These are phyloP conservation scores for Pseudognaphalium luteoalbum DNA, from an alignment of 129 eudicot species.

Conservation along the genomic window DNA sequence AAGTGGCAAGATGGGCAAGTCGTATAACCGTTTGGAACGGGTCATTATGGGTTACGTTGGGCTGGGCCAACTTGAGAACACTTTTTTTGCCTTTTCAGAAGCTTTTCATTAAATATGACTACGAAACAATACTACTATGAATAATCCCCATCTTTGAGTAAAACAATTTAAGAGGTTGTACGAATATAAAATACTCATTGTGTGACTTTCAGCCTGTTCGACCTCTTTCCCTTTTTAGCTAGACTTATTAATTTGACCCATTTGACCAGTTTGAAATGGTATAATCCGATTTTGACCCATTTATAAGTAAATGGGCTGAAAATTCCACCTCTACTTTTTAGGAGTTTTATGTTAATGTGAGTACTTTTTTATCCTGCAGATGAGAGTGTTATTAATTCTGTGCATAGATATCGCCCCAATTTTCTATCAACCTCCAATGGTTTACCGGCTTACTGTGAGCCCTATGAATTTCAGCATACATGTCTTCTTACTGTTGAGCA, in stretches of 20 bases:
- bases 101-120: background rate
- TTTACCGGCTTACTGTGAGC: conserved; percentile 59
- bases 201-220: background rate
- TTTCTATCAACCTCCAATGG: conserved; percentile 52
- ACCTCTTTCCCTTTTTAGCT: background rate
- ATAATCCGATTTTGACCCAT: background rate
- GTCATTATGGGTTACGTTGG: background rate
- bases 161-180: background rate
- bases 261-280: background rate
- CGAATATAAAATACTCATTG: background rate
- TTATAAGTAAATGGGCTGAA: background rate
- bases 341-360: conserved; percentile 13
- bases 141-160: background rate
- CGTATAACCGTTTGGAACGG: background rate
- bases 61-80: background rate
- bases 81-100: background rate
- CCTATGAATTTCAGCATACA: conserved; percentile 59
- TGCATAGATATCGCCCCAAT: conserved; percentile 89
- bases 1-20: background rate
- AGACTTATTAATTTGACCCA: background rate
- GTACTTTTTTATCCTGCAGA: conserved; percentile 44
- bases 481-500: conserved; percentile 47
- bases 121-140: background rate
- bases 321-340: conserved; percentile 5
- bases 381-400: conserved; percentile 55